phyloP scores from a whole-genome alignment of 805 yeast species.

The Metschnikowia lachancei region DNA sequence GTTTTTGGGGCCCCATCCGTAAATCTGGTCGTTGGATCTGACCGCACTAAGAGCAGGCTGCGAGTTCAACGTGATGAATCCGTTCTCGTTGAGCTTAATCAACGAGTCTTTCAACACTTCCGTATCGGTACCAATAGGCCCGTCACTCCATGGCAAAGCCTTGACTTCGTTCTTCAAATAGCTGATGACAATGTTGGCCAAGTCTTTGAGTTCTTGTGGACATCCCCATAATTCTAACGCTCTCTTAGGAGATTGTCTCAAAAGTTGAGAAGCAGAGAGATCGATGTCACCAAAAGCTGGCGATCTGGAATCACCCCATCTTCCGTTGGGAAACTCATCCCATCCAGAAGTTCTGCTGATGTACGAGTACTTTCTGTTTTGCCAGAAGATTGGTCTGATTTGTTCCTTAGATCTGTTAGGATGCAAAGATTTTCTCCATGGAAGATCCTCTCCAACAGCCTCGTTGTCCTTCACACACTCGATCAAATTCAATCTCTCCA shows the following conservation, averaged over 20 bases:
- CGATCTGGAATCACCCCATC: conserved; percentile 98
- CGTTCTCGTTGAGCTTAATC: conserved; percentile 59
- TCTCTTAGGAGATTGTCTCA: conserved; percentile 78
- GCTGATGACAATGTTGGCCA: conserved; percentile 60
- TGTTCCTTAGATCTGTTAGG: conserved; percentile 76
- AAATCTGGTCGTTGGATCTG: conserved; percentile 62
- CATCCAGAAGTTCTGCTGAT: conserved; percentile 87
- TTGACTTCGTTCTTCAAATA: conserved; percentile 69
- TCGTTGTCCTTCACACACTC: conserved; percentile 41
- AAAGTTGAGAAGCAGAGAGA: conserved; percentile 70
- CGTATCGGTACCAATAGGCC: conserved; percentile 79
- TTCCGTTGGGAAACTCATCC: conserved; percentile 98
- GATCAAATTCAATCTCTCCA: conserved; percentile 67
- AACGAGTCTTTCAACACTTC: conserved; percentile 57
- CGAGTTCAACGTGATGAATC: conserved; percentile 82
- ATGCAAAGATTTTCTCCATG: conserved; percentile 91
- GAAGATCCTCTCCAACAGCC: conserved; percentile 47
- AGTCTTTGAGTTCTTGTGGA: conserved; percentile 59
- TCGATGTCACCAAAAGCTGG: conserved; percentile 95
- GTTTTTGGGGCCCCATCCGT: conserved; percentile 94
- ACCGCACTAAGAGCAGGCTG: conserved; percentile 90
- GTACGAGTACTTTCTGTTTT: conserved; percentile 86
- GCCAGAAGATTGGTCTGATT: conserved; percentile 95
- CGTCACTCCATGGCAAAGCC: conserved; percentile 93
- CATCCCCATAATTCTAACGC: conserved; percentile 87